phyloP scores from a whole-genome alignment of 2,329 filamentous ascomycete genomes.

The Dothideomycetidae sp. region DNA sequence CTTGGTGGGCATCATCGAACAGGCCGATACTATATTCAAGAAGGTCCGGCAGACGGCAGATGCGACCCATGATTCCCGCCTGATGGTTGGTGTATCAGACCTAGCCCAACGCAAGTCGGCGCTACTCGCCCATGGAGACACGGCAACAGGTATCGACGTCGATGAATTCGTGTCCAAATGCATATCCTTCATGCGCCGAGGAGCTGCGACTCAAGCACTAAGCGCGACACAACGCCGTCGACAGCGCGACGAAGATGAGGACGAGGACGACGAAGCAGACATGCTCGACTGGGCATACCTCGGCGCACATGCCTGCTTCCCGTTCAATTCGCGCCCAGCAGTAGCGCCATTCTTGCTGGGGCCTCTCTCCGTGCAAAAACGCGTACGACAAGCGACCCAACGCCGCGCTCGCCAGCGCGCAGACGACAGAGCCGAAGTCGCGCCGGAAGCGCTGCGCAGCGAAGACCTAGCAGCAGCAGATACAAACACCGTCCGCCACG shows the following conservation, averaged over 20 bases:
- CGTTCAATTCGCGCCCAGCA: conserved; percentile 57
- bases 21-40: conserved; percentile 44
- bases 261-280: conserved; percentile 54
- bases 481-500: conserved; percentile 61
- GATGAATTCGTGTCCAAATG: conserved; percentile 88
- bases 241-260: conserved; percentile 40
- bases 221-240: conserved; percentile 26
- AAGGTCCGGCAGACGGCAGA: conserved; percentile 72
- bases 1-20: conserved; percentile 32
- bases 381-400: conserved; percentile 54
- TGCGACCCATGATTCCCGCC: conserved; percentile 77
- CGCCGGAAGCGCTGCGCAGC: conserved; percentile 62
- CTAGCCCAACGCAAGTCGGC: conserved; percentile 65
- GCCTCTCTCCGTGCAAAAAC: conserved; percentile 79
- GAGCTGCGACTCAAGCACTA: conserved; percentile 41
- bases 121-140: conserved; percentile 57
- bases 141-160: conserved; percentile 63
- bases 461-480: conserved; percentile 63
- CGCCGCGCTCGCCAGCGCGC: conserved; percentile 57
- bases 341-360: conserved; percentile 76
- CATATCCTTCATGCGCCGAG: conserved; percentile 65
- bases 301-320: conserved; percentile 62
- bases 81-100: conserved; percentile 69
- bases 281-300: conserved; percentile 76
- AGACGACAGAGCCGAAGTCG: conserved; percentile 50